phyloP scores from a whole-genome alignment of 1,284 basidiomycete species.

The Trametes pubescens region DNA sequence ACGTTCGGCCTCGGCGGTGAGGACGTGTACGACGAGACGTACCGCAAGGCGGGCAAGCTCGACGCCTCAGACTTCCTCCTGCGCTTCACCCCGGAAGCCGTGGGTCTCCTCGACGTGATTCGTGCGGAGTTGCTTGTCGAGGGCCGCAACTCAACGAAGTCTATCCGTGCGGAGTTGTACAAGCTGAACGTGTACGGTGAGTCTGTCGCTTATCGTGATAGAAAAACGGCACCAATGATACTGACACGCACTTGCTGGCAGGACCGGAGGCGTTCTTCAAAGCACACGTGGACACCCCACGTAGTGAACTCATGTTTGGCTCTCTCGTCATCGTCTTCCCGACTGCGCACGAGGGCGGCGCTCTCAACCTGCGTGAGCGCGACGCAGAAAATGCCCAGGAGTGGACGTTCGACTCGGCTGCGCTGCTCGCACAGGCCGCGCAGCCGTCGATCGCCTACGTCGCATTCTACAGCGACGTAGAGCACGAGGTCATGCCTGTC shows the following conservation, averaged over 20 bases:
- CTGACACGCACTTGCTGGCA: background rate
- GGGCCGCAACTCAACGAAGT: slow-evolving; percentile 22
- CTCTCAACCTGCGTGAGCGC: slow-evolving; percentile 45
- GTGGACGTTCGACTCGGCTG: slow-evolving; percentile 44
- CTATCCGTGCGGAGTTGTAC: slow-evolving; percentile 40
- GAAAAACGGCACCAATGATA: background rate
- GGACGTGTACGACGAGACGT: slow-evolving; percentile 38
- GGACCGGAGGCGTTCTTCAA: slow-evolving; percentile 39
- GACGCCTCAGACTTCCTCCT: slow-evolving; percentile 38
- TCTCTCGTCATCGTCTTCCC: slow-evolving; percentile 54
- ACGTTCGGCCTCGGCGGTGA: slow-evolving; percentile 34
- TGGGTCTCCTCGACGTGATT: slow-evolving; percentile 38
- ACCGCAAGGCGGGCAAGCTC: slow-evolving; percentile 40
- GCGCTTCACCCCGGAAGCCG: slow-evolving; percentile 38
- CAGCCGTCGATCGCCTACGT: slow-evolving; percentile 43
- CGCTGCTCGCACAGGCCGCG: slow-evolving; percentile 26
- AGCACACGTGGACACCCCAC: slow-evolving; percentile 38
- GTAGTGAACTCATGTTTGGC: slow-evolving; percentile 43
- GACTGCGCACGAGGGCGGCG: slow-evolving; percentile 52
- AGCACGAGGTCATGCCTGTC: slow-evolving; percentile 54
- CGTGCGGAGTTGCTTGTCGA: slow-evolving; percentile 34
- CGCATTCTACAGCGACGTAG: slow-evolving; percentile 54
- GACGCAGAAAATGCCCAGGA: slow-evolving; percentile 12
- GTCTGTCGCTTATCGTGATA: background rate
- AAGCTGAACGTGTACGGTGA: slow-evolving; percentile 29